These are phyloP conservation scores for Diaporthe capsici DNA, from an alignment of 2,329 filamentous ascomycete genomes.

Conservation along the genomic window DNA sequence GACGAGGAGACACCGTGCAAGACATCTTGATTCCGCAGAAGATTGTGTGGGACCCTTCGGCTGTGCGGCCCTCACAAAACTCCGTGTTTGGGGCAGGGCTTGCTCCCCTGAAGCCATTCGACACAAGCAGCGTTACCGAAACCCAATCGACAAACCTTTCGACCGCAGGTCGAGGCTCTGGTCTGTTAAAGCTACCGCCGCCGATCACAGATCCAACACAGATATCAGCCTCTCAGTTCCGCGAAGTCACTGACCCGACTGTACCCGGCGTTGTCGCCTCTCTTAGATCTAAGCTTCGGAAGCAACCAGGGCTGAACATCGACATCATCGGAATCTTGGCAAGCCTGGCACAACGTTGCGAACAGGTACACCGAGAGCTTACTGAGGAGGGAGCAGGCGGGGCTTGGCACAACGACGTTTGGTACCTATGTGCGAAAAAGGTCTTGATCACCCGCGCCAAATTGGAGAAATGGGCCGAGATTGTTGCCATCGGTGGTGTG, in stretches of 20 bases:
- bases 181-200: constrained; percentile 5
- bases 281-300: constrained; percentile 57
- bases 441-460: constrained; percentile 62
- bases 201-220: constrained; percentile 35
- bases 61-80: constrained; percentile 1
- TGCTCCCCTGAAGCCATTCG: constrained; percentile 22
- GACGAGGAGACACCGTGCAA: neutral
- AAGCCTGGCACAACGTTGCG: constrained; percentile 57
- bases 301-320: constrained; percentile 60
- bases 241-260: constrained; percentile 53
- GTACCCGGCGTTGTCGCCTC: constrained; percentile 57
- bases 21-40: constrained; percentile 37
- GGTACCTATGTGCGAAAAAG: constrained; percentile 64
- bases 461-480: constrained; percentile 62
- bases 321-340: constrained; percentile 61
- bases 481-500: constrained; percentile 53
- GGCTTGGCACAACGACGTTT: constrained; percentile 60
- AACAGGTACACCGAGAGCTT: constrained; percentile 57
- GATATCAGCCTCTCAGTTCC: constrained; percentile 42
- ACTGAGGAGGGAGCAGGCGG: constrained; percentile 50
- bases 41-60: constrained; percentile 40
- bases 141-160: neutral
- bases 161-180: neutral
- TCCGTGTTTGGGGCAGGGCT: constrained; percentile 11
- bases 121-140: neutral